Evolutionary conservation across 2,329 filamentous ascomycete genomes (phyloP), one percentile per base, ranked within the genome.

Genomic region (Curvularia eragrostidis): DNA sequence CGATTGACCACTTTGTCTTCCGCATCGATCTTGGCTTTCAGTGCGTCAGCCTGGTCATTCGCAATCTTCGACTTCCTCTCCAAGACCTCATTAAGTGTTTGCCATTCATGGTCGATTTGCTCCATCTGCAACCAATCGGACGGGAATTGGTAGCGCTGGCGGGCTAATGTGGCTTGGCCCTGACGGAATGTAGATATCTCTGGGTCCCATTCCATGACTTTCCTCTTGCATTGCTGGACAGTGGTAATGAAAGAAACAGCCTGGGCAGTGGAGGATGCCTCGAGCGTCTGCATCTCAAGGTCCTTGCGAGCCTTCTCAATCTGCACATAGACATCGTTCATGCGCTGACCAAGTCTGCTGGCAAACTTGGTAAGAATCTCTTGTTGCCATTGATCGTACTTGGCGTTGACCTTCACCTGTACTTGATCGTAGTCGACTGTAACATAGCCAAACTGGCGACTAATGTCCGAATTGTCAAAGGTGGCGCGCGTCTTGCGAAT

Each of bases 301-400:
- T 97, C 92, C 66, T 90, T 89, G 23, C 94, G 87, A 9, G 94
- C 92, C 77, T 93, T 93, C 69, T 96, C 91, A 59, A 99, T 90
- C 62, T 98, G 94, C 12, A 90, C 89, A 68, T 95, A 93, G 3
- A 97, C 89, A 71, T 99, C 95, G 48, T 92, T 87, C 88, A 98
- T 96, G 48, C 93, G 91, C 62, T 87, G 90, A 46, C 93, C 92
- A 44, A 99, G 89, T 54, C 95, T 91, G 55, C 86, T 85, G 36
- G 93, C 95, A 77, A 99, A 99, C 75, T 97, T 97, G 67, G 91
- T 86, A 36, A 98, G 83, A 54, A 99, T 96, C 65, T 99, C 95
- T 69, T 97, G 92, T 77, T 99, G 95, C 95, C 96, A 99, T 76
- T 98, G 94, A 74, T 99, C 96, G 74, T 99, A 99, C 77, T 98